Evolutionary conservation across 106 monocot genomes (phyloP).

Genomic region (Amphibolis antarctica): DNA sequence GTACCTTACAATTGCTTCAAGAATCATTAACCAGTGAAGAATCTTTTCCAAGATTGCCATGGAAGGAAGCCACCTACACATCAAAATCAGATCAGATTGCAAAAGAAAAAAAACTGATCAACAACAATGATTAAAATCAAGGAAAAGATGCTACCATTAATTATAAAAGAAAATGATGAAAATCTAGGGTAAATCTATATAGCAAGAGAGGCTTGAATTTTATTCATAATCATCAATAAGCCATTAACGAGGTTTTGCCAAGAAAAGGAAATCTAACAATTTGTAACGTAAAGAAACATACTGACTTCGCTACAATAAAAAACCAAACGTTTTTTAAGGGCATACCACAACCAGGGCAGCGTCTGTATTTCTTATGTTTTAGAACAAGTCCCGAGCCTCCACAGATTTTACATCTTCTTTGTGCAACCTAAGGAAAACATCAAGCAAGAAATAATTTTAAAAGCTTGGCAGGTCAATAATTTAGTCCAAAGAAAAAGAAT

Average conservation of each 20-base stretch:
- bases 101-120: too few species aligned
- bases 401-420: constrained; percentile 61
- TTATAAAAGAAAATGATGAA: too few species aligned
- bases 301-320: background rate
- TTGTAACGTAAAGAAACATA: background rate
- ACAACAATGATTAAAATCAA: too few species aligned
- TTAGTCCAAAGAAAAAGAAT: background rate
- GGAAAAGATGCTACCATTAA: too few species aligned
- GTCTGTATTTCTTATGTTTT: constrained; percentile 27
- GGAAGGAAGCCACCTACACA: constrained; percentile 84
- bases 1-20: background rate
- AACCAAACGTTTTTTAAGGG: background rate
- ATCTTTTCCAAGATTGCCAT: constrained; percentile 92
- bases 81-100: background rate
- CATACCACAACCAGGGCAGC: constrained; percentile 83
- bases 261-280: too few species aligned
- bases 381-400: constrained; percentile 66
- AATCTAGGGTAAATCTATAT: too few species aligned
- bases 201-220: too few species aligned
- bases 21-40: constrained; percentile 58
- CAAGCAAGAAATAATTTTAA: background rate
- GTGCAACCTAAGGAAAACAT: constrained; percentile 35
- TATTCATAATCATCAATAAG: too few species aligned
- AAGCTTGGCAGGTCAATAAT: background rate
- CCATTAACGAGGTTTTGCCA: too few species aligned